phyloP scores from a whole-genome alignment of 1,284 basidiomycete species.

The Paramarasmius palmivorus region DNA sequence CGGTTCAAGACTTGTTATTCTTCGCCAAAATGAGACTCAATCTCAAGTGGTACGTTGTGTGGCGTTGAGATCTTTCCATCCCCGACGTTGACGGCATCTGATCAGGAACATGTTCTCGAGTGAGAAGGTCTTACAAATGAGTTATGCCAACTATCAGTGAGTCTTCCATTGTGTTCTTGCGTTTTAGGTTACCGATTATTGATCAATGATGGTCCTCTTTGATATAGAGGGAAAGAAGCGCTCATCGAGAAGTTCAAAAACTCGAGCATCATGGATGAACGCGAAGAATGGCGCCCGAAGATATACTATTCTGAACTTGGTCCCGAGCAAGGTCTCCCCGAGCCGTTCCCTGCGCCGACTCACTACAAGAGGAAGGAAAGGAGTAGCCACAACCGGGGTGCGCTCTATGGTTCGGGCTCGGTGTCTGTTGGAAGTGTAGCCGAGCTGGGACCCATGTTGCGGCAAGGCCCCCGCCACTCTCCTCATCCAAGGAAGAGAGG shows the following conservation, averaged over 20 bases:
- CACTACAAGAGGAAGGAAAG: constrained; percentile 77
- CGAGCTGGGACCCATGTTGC: no score
- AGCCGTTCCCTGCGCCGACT: constrained; percentile 80
- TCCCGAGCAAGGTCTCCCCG: constrained; percentile 67
- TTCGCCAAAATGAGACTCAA: constrained; percentile 77
- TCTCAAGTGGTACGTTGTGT: constrained; percentile 62
- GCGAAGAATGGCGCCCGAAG: constrained; percentile 78
- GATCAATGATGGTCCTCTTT: not conserved
- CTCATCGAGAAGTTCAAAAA: constrained; percentile 87
- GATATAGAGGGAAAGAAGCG: constrained; percentile 68
- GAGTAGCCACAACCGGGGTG: constrained; percentile 71
- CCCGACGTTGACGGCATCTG: constrained; percentile 5
- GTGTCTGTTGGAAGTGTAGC: constrained; percentile 6
- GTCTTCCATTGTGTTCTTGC: constrained; percentile 27
- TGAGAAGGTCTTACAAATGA: constrained; percentile 85
- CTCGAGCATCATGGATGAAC: constrained; percentile 82
- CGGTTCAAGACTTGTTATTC: constrained; percentile 67
- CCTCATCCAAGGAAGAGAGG: no score
- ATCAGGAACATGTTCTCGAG: constrained; percentile 84
- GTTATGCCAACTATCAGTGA: constrained; percentile 84
- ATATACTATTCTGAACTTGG: constrained; percentile 79
- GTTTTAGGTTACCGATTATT: no score
- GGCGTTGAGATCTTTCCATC: constrained; percentile 6
- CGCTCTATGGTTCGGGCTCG: constrained; percentile 56
- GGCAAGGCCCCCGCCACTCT: no score